Conservation (phyloP, 2,329 filamentous ascomycete genomes). For the Helminthosporium solani region DNA sequence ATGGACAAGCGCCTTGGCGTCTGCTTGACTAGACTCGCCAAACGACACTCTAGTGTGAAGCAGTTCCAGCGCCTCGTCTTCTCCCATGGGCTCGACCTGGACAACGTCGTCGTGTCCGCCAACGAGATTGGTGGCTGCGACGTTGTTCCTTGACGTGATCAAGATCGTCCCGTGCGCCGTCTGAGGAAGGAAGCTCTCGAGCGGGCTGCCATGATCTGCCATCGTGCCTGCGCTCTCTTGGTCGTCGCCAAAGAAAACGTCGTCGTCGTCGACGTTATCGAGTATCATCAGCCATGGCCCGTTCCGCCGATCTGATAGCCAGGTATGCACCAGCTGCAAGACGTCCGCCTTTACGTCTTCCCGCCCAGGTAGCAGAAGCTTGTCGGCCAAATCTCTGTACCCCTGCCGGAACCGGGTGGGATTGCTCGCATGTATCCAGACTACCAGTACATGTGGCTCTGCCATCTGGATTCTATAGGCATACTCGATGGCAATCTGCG, state of each 20-base stretch:
- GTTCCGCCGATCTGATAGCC: conserved; percentile 13
- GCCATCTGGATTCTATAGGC: conserved; percentile 5
- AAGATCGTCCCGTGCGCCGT: conserved; percentile 14
- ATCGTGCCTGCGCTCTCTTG: conserved; percentile 1
- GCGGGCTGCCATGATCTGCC: conserved; percentile 4
- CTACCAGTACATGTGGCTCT: conserved; percentile 3
- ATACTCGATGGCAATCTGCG: conserved; percentile 17
- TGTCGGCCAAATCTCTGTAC: conserved; percentile 14
- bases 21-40: conserved; percentile 1
- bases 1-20: conserved; percentile 10
- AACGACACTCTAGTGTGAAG: conserved; percentile 20
- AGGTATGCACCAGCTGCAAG: conserved; percentile 13
- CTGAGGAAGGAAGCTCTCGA: conserved; percentile 13
- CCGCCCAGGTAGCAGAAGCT: conserved; percentile 9
- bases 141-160: conserved; percentile 17
- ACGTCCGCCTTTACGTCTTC: conserved; percentile 11
- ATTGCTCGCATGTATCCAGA: conserved; percentile 15
- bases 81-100: conserved; percentile 23
- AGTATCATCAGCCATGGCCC: conserved; percentile 18
- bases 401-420: conserved; percentile 9
- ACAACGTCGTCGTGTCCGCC: conserved; percentile 13
- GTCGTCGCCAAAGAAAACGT: conserved; percentile 11
- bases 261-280: conserved; percentile 16
- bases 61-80: conserved; percentile 20
- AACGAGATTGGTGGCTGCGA: conserved; percentile 14